phyloP scores from a whole-genome alignment of 2,329 filamentous ascomycete genomes.

The Fusarium sp. region DNA sequence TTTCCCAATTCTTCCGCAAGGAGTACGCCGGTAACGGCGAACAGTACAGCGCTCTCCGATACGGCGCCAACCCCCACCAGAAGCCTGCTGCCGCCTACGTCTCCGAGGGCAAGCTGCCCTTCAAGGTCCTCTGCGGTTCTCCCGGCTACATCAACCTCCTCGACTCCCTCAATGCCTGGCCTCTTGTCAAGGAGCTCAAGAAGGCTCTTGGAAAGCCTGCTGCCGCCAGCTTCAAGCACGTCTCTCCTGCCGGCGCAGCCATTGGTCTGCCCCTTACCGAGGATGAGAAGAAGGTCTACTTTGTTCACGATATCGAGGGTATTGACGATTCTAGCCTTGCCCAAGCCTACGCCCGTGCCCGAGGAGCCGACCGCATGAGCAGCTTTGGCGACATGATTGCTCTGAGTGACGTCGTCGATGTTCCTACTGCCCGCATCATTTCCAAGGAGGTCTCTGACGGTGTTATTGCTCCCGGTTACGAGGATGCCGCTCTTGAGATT shows the following conservation, averaged over 20 bases:
- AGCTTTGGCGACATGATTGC: constrained; percentile 98
- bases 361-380: constrained; percentile 97
- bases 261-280: constrained; percentile 88
- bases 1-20: constrained; percentile 97
- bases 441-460: constrained; percentile 97
- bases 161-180: constrained; percentile 96
- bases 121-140: constrained; percentile 89
- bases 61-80: constrained; percentile 97
- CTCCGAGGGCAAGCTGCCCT: constrained; percentile 80
- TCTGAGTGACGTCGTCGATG: constrained; percentile 88
- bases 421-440: constrained; percentile 96
- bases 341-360: constrained; percentile 94
- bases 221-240: constrained; percentile 98
- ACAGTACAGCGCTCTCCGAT: constrained; percentile 87
- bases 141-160: constrained; percentile 98
- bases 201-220: constrained; percentile 87
- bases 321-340: constrained; percentile 88
- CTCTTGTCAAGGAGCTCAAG: constrained; percentile 95
- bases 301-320: constrained; percentile 93
- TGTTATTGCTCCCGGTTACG: constrained; percentile 90
- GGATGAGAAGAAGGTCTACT: constrained; percentile 96
- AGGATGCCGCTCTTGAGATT: constrained; percentile 86
- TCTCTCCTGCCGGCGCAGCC: constrained; percentile 94
- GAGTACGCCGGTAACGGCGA: constrained; percentile 88
- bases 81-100: constrained; percentile 92